A percentile compares a stretch with the other conserved stretches of the same genome.
Evolutionary conservation across 75 land plant species (phyloP).

Genomic region (Selaginella moellendorffii): DNA sequence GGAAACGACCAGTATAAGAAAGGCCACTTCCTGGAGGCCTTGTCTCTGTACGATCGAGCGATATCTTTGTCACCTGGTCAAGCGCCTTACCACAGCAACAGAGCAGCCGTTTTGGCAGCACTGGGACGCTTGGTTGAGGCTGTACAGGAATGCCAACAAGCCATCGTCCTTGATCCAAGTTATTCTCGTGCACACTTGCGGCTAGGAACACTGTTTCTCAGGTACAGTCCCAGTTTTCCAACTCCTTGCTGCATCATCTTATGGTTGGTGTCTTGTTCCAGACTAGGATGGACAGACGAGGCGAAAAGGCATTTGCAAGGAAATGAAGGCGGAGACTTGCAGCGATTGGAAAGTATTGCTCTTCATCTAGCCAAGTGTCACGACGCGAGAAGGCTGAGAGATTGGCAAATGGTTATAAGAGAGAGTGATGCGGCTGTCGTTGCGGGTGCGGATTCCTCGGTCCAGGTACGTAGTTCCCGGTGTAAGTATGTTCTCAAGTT

Average conservation of each 20-base stretch:
- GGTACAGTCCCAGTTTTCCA: constrained; percentile 25
- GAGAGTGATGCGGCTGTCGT: constrained; percentile 69
- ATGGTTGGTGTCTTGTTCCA: constrained; percentile 20
- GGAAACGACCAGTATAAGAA: constrained; percentile 72
- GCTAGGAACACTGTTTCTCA: constrained; percentile 35
- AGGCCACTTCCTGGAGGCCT: constrained; percentile 61
- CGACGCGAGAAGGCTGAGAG: constrained; percentile 52
- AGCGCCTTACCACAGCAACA: constrained; percentile 59
- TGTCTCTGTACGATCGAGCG: constrained; percentile 67
- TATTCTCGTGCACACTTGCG: constrained; percentile 54
- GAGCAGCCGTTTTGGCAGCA: constrained; percentile 68
- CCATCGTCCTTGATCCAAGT: constrained; percentile 51
- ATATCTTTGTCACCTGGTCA: constrained; percentile 45
- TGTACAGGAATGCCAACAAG: constrained; percentile 65
- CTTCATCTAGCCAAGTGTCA: constrained; percentile 42
- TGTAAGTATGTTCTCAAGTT: not conserved
- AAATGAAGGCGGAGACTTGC: constrained; percentile 34
- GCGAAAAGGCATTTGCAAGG: constrained; percentile 49
- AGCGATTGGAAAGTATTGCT: constrained; percentile 48
- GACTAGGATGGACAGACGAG: constrained; percentile 68
- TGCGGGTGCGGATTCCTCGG: constrained; percentile 73
- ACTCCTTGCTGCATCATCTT: too few relatives aligned
- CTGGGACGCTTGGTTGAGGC: constrained; percentile 65
- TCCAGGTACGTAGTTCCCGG: constrained; percentile 43
- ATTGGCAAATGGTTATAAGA: constrained; percentile 58